Percentiles rank a stretch among this genome's conserved stretches.
Evolutionary conservation across 1,284 basidiomycete genomes (phyloP).

Genomic region (Irpex rosettiformis): DNA sequence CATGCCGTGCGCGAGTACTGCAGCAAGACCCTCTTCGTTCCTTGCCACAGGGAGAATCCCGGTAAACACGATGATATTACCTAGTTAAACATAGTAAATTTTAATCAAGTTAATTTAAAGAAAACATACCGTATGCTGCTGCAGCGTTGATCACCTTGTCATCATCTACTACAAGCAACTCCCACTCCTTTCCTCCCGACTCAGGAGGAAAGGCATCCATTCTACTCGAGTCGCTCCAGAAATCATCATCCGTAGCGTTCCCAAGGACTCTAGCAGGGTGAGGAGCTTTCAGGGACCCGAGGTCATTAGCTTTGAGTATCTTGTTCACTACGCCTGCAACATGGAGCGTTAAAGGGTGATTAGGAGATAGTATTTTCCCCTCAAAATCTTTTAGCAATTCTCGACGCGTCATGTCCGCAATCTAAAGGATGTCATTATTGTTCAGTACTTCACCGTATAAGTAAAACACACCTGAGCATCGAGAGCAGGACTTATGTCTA

Average conservation of each 20-base stretch:
- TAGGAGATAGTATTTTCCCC: constrained; percentile 60
- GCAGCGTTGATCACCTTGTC: constrained; percentile 76
- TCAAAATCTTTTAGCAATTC: constrained; percentile 41
- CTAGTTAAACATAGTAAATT: constrained; percentile 30
- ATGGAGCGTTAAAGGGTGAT: constrained; percentile 64
- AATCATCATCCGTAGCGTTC: constrained; percentile 3
- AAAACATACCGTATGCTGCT: constrained; percentile 61
- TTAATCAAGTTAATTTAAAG: background rate
- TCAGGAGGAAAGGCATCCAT: constrained; percentile 6
- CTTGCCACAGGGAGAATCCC: constrained; percentile 82
- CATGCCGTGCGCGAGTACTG: constrained; percentile 83
- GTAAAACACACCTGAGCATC: constrained; percentile 48
- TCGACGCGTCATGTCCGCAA: background rate
- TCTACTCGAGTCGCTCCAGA: background rate
- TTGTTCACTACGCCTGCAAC: constrained; percentile 71
- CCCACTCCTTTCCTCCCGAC: constrained; percentile 50
- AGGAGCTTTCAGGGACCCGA: constrained; percentile 54
- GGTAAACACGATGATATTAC: constrained; percentile 85
- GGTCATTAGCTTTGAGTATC: constrained; percentile 72
- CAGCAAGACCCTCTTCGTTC: constrained; percentile 83
- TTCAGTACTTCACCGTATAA: background rate
- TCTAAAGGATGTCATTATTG: background rate
- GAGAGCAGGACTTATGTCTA: constrained; percentile 61
- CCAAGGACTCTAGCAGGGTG: constrained; percentile 10
- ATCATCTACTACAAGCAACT: constrained; percentile 83